Percentiles rank a stretch among this genome's conserved stretches.
phyloP scores from a whole-genome alignment of 805 yeast genomes.

The Clavispora fructus region DNA sequence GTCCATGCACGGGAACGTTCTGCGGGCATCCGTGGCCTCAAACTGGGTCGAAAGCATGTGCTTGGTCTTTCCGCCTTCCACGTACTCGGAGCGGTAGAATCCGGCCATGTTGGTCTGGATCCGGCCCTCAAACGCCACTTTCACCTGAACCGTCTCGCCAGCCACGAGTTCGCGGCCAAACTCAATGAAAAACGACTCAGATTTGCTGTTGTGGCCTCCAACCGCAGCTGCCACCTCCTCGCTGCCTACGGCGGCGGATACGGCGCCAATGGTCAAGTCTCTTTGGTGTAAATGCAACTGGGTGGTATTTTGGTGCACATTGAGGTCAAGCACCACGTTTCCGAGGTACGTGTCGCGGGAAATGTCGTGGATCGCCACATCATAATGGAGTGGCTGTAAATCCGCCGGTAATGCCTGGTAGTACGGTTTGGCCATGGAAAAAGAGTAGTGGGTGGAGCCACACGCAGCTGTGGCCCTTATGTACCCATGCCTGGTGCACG shows the following conservation, averaged over 20 bases:
- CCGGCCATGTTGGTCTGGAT: conserved; percentile 55
- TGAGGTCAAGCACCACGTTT: conserved; percentile 41
- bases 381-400: conserved; percentile 72
- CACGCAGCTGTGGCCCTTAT: background rate
- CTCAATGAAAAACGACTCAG: conserved; percentile 59
- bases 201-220: conserved; percentile 38
- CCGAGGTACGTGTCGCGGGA: conserved; percentile 44
- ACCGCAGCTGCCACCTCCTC: conserved; percentile 20
- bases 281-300: conserved; percentile 47
- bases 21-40: conserved; percentile 55
- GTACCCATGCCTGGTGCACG: background rate
- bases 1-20: conserved; percentile 55
- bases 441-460: background rate
- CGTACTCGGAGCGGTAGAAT: conserved; percentile 45
- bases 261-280: conserved; percentile 27
- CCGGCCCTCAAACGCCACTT: conserved; percentile 35
- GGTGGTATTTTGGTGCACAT: conserved; percentile 37
- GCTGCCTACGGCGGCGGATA: conserved; percentile 19
- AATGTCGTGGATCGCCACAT: conserved; percentile 54
- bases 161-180: conserved; percentile 37
- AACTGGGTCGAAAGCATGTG: conserved; percentile 49
- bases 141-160: conserved; percentile 22
- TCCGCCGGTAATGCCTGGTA: conserved; percentile 53
- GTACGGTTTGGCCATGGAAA: conserved; percentile 17
- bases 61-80: conserved; percentile 32